Evolutionary conservation across 306 rosid genomes (phyloP), one percentile per base, ranked within the genome.

Genomic region (Hylodesmum podocarpum): DNA sequence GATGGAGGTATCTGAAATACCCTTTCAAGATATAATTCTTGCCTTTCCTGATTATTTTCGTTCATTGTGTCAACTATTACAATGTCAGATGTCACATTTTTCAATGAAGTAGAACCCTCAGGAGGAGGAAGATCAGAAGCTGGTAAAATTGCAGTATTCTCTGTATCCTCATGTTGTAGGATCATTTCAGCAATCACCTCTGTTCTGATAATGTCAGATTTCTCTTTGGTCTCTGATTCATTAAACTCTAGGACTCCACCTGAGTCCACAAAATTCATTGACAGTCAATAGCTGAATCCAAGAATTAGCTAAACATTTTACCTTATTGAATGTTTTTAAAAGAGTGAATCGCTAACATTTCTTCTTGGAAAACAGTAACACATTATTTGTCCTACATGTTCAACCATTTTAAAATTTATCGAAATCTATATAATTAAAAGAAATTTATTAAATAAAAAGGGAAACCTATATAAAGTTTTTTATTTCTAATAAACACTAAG

Each of bases 11-110:
- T 88, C 27, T 89, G 65, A 74, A 57, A 87, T 12, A 90, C 73
- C 21, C 74, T 81, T 47, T 85, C 91, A 55, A 93, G 83, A 76
- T 77, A 58, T 12, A 93, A 73, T 27, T 90, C 96, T 49, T 66
- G 64, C 21, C 22, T 83, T 37, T 73, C 83, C 29, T 44, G 3
- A 24, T 27, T 78, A 61, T 55, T 74, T 72, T 74, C 82, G 39
- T 57, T 66, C 24, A 80, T 68, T 15, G 40, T 36, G 9, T 50
- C 77, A 51, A 67, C 83, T 73, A 5, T 80, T 40, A 15, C 72
- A 77, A 24, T 36, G 51, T 62, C 80, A 47, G 8, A 62, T 8
- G 51, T 73, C 59, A 61, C 87, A 74, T 33, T 43, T 50, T 16
- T 15, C 27, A 54, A 46, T 51, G 78, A 33, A 80, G 83, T 29